phyloP scores from a whole-genome alignment of 257 asterid species.

The Gentiana straminea region DNA sequence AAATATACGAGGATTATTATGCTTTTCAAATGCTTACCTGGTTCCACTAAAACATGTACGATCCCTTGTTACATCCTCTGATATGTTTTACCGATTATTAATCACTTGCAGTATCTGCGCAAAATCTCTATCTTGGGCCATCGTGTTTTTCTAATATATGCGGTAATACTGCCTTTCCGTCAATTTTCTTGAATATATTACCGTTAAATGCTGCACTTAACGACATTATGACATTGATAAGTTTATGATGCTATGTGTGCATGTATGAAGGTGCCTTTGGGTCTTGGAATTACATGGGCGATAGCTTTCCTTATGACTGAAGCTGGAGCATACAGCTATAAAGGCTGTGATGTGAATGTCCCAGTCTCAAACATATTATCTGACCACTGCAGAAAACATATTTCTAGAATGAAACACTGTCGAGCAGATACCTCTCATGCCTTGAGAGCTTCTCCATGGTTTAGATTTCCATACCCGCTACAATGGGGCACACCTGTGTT shows the following conservation, averaged over 20 bases:
- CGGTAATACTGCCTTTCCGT: slow-evolving; percentile 31
- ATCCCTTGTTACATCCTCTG: not conserved
- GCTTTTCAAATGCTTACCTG: not conserved
- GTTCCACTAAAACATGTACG: too few relatives aligned
- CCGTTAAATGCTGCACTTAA: too few relatives aligned
- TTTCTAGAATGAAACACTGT: slow-evolving; percentile 71
- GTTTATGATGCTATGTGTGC: not conserved
- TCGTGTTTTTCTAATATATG: slow-evolving; percentile 79
- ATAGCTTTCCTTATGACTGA: slow-evolving; percentile 71
- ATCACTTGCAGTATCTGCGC: slow-evolving; percentile 84
- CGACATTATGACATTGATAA: too few relatives aligned
- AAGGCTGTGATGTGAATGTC: slow-evolving; percentile 76
- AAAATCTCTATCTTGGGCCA: slow-evolving; percentile 85
- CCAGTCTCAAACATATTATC: slow-evolving; percentile 78
- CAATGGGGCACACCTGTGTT: slow-evolving; percentile 97
- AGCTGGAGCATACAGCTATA: slow-evolving; percentile 69
- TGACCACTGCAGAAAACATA: slow-evolving; percentile 76
- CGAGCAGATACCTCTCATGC: slow-evolving; percentile 87
- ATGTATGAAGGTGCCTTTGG: slow-evolving; percentile 64
- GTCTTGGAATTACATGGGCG: slow-evolving; percentile 78
- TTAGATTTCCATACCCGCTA: slow-evolving; percentile 88
- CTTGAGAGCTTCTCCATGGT: slow-evolving; percentile 77
- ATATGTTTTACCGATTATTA: not conserved
- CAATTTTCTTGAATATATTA: too few relatives aligned
- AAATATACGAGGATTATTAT: not conserved